These are phyloP conservation scores for Microcos paniculata DNA, from an alignment of 345 rosid genomes.

Conservation along the genomic window DNA sequence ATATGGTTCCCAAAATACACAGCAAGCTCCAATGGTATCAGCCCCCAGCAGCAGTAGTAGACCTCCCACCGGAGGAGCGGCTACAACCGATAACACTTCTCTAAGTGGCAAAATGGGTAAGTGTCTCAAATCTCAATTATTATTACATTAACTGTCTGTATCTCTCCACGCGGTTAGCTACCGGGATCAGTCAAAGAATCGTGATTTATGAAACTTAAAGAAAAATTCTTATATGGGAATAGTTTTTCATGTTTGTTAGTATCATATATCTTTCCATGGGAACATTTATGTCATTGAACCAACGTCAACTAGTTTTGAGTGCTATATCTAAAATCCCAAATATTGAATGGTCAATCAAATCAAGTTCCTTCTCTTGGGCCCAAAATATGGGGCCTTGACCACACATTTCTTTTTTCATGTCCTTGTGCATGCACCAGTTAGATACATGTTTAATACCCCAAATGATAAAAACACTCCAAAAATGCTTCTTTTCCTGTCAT, in stretches of 20 bases:
- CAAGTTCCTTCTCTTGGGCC: not conserved
- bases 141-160: not conserved
- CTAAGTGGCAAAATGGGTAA: slow-evolving; percentile 30
- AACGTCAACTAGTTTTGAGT: not conserved
- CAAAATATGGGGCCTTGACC: not conserved
- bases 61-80: slow-evolving; percentile 21
- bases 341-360: not conserved
- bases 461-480: not conserved
- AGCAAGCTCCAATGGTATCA: slow-evolving; percentile 29
- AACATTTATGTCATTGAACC: not conserved
- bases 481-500: not conserved
- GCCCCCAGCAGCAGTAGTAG: slow-evolving; percentile 23
- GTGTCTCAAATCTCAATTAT: not conserved
- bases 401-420: not conserved
- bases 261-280: not conserved
- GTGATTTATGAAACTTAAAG: not conserved
- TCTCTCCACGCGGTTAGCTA: not conserved
- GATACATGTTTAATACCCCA: not conserved
- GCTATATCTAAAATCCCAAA: not conserved
- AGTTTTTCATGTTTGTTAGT: not conserved
- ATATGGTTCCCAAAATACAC: slow-evolving; percentile 39
- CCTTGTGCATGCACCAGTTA: not conserved
- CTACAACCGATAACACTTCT: slow-evolving; percentile 33
- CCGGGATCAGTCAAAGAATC: not conserved
- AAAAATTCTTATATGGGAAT: not conserved